Evolutionary conservation across 2,329 filamentous ascomycete species (phyloP), one percentile per base, ranked within the genome.

Genomic region (Podosphaera leucotricha): DNA sequence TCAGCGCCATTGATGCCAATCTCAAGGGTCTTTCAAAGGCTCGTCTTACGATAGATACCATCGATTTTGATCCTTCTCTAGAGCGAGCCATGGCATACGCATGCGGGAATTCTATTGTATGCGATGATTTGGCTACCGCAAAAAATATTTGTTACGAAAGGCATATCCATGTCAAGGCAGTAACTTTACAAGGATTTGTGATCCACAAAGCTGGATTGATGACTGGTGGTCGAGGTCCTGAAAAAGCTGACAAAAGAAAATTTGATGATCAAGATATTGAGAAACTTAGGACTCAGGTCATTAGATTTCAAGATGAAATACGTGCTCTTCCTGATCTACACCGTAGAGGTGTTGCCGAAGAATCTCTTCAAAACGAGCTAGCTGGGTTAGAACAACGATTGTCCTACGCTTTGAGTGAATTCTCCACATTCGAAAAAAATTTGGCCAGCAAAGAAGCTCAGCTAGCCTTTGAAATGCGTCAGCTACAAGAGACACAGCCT

Each of bases 201-300:
- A 94, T 98, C 50, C 85, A 93, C 64, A 95, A 95, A 59, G 85
- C 82, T 39, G 90, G 90, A 56, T 70, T 92, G 44, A 95, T 98
- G 80, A 95, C 90, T 41, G 90, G 90, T 67, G 90, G 90, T 51
- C 80, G 85, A 48, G 79, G 84, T 24, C 77, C 76, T 1, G 74
- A 80, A 39, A 82, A 80, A 58, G 75, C 77, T 44, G 73, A 72
- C 47, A 80, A 84, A 50, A 78, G 84, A 46, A 73, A 80, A 43
- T 95, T 92, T 62, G 86, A 93, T 54, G 86, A 94, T 53, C 74
- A 80, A 6, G 85, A 94, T 53, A 75, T 94, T 24, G 82, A 92
- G 50, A 82, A 82, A 47, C 66, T 94, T n/a, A 72, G 78, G 53
- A 77, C 76, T 49, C 67, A 83, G 53, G 79, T 75, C 45, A 74